Evolutionary conservation across 202 grass and related monocot species (phyloP).

Genomic region (Panicum hallii): DNA sequence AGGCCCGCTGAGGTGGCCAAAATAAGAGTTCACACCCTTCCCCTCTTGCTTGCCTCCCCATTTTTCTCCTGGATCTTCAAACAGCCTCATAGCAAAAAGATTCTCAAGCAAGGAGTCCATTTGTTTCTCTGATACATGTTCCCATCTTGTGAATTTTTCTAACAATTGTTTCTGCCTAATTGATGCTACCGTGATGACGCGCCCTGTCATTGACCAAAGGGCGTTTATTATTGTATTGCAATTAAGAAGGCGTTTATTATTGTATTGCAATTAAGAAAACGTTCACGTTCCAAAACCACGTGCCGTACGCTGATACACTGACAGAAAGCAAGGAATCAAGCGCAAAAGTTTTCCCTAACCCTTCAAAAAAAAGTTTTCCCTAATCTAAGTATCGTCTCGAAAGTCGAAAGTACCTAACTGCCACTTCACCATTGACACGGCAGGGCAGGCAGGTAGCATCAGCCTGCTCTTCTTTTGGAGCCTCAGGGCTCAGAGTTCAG

Average conservation of each 20-base stretch:
- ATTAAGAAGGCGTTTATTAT: background rate
- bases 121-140: background rate
- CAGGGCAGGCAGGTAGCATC: constrained; percentile 1
- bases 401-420: background rate
- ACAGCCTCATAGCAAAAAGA: background rate
- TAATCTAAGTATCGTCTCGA: background rate
- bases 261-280: background rate
- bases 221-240: no score
- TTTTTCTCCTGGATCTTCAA: background rate
- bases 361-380: no score
- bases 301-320: background rate
- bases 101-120: background rate
- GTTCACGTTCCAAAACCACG: background rate
- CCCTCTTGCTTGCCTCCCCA: background rate
- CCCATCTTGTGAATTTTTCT: background rate
- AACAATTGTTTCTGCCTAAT: background rate
- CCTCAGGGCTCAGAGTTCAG: background rate
- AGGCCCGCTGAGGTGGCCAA: background rate
- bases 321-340: background rate
- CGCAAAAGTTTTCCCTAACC: background rate
- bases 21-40: background rate
- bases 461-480: background rate
- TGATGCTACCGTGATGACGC: background rate
- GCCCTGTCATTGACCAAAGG: background rate
- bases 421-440: constrained; percentile 10